A percentile compares a stretch with the other conserved stretches of the same genome.
phyloP scores from a whole-genome alignment of 352 stramenopile species.

The Hyaloperonospora brassicae region DNA sequence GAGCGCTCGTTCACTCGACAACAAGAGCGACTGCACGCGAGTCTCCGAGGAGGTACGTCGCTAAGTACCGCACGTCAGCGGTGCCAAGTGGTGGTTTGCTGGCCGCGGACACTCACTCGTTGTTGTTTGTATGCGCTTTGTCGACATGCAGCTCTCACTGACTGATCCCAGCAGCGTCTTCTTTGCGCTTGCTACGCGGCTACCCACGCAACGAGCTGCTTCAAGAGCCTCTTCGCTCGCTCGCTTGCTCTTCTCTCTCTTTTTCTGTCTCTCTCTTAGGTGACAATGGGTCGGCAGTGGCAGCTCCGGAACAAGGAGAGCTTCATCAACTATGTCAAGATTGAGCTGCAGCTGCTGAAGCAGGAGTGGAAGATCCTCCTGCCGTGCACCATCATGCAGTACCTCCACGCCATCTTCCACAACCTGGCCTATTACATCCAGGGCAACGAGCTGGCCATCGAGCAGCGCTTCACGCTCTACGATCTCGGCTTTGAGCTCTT shows the following conservation, averaged over 20 bases:
- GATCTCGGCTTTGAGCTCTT: conserved; percentile 75
- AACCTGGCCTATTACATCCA: conserved; percentile 85
- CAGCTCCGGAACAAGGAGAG: conserved; percentile 47
- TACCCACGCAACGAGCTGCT: too few relatives aligned
- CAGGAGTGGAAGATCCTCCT: conserved; percentile 70
- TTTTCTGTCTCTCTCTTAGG: too few relatives aligned
- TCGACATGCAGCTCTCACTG: too few relatives aligned
- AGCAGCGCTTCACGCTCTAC: conserved; percentile 68
- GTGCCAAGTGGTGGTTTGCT: too few relatives aligned
- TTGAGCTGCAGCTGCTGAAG: conserved; percentile 50
- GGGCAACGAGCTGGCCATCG: conserved; percentile 43
- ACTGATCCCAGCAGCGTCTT: too few relatives aligned
- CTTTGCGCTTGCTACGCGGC: too few relatives aligned
- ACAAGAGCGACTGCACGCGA: conserved; percentile 6
- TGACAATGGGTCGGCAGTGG: conserved; percentile 28
- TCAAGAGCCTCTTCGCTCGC: too few relatives aligned
- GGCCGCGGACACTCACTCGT: too few relatives aligned
- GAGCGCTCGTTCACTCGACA: conserved; percentile 6
- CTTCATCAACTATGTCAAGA: conserved; percentile 55
- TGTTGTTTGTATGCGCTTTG: too few relatives aligned
- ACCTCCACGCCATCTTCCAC: conserved; percentile 77
- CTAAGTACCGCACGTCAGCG: too few relatives aligned
- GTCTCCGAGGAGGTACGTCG: conserved; percentile 9
- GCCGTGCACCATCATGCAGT: conserved; percentile 78
- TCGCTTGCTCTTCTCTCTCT: too few relatives aligned